These are phyloP conservation scores for Lotmaria passim DNA, from an alignment of 208 protist species.

Conservation along the genomic window DNA sequence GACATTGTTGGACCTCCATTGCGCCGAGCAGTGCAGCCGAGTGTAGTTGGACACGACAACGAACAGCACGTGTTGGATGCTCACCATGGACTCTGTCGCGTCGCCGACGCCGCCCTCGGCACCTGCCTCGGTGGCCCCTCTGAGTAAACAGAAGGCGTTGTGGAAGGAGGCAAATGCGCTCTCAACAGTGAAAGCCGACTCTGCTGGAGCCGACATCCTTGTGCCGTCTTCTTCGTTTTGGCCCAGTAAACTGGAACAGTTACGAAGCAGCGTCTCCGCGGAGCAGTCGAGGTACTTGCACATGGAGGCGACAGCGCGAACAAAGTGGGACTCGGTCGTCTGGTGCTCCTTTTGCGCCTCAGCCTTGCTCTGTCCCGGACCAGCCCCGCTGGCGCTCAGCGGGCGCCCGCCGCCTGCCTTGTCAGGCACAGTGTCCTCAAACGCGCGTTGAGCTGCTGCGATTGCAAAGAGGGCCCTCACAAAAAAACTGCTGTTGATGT, in stretches of 20 bases:
- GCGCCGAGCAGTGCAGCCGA: slow-evolving; percentile 19
- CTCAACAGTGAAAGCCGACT: slow-evolving; percentile 21
- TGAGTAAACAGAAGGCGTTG: not conserved
- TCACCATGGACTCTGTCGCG: slow-evolving; percentile 7
- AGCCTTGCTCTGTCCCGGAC: not conserved
- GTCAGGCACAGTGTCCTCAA: slow-evolving; percentile 25
- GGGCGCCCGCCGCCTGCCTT: slow-evolving; percentile 5
- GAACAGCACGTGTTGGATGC: slow-evolving; percentile 30
- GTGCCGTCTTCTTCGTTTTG: not conserved
- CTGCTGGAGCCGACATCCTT: not conserved
- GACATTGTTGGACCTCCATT: slow-evolving; percentile 21
- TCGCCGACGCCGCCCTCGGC: not conserved
- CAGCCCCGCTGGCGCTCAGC: not conserved
- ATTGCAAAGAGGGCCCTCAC: slow-evolving; percentile 29
- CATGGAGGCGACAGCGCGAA: slow-evolving; percentile 22
- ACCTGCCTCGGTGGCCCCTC: not conserved
- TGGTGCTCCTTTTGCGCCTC: not conserved
- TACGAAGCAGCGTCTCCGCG: slow-evolving; percentile 12
- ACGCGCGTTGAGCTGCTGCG: slow-evolving; percentile 21
- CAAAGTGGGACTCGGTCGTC: slow-evolving; percentile 13
- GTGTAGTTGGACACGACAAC: slow-evolving; percentile 37
- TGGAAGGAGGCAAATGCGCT: slow-evolving; percentile 16
- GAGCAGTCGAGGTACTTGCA: slow-evolving; percentile 27
- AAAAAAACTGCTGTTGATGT: slow-evolving; percentile 26
- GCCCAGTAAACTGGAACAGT: not conserved